Evolutionary conservation across 768 basidiomycete species (phyloP).

Genomic region (Pisolithus microcarpus): DNA sequence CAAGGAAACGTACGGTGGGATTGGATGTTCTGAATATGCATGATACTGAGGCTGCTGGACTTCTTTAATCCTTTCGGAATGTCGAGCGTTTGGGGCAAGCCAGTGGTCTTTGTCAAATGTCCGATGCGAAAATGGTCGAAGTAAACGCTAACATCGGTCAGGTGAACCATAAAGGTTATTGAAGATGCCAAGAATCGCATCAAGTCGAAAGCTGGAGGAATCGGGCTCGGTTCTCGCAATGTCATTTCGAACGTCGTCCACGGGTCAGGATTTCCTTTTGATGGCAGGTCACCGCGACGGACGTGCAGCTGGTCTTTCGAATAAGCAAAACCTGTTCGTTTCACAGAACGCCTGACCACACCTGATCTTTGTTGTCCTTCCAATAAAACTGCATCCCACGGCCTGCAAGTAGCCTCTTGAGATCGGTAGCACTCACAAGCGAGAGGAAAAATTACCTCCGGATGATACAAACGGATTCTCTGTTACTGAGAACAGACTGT

Average conservation of each 20-base stretch:
- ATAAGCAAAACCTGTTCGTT: neutral
- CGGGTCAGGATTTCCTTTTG: constrained; percentile 28
- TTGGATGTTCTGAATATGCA: constrained; percentile 62
- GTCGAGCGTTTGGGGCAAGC: constrained; percentile 41
- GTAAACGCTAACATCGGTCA: constrained; percentile 71
- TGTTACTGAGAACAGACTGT: constrained; percentile 76
- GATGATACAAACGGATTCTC: constrained; percentile 80
- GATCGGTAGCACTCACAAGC: constrained; percentile 6
- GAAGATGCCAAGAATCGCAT: constrained; percentile 85
- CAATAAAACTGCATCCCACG: constrained; percentile 96
- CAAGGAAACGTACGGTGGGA: constrained; percentile 44
- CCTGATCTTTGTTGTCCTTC: constrained; percentile 90
- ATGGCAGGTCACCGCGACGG: constrained; percentile 61
- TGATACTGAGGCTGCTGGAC: constrained; percentile 51
- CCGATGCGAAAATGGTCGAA: constrained; percentile 73
- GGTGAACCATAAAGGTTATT: constrained; percentile 85
- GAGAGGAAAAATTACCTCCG: constrained; percentile 42
- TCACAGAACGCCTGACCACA: constrained; percentile 17
- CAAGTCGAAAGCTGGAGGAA: constrained; percentile 81
- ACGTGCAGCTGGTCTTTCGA: constrained; percentile 57
- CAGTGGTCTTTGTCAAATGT: constrained; percentile 55
- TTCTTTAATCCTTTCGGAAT: constrained; percentile 52
- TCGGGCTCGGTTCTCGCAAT: constrained; percentile 70
- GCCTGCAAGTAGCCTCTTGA: constrained; percentile 33
- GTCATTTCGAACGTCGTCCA: constrained; percentile 93